Base-by-base conservation (phyloP, 1,284 basidiomycete species). In the Marasmius fiardii region DNA sequence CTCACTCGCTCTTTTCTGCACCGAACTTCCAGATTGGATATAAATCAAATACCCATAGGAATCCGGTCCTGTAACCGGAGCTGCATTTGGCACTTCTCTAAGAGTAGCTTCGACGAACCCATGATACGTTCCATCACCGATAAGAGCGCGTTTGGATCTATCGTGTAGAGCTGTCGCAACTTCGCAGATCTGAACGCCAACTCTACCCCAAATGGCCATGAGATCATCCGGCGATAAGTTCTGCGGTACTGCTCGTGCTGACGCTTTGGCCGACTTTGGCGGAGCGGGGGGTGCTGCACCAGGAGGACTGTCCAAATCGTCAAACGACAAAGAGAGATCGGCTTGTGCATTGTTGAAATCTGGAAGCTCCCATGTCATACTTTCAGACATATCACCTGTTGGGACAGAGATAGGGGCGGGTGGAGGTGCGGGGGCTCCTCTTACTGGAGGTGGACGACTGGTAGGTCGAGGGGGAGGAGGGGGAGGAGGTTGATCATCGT, bases 111-210 rank as follows among this genome's bases (percentile, higher is more conserved):
- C 68, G 14, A 95, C 79, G 66, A 95, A 95, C 2, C 91, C 91
- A 1, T 79, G 73, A 54, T 90, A 88, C 24, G 88, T 87, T 1
- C 93, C 93, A 65, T 95, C 92, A 24, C 91, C 93, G 34, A 93
- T 80, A 45, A 93, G 75, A 2, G 79, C 70, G 65, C 82, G 85
- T 71, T 86, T 92, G 37, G 89, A 89, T 61, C 88, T 85, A 39
- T 91, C 88, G 59, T 80, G 82, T 55, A 93, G 68, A 39, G 75
- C 71, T 4, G 80, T 79, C 0, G 93, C 91, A 0, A 81, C 78
- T 60, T 90, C 84, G 62, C 83, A 82, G 1, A 97, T 74, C 54
- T 84, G 83, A 1, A 86, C 80, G 12, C 95, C 95, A 10, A 93
- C 80, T 28, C 83, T 81, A 3, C 82, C 80, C 74, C 88, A 90